Evolutionary conservation across 176 grass and related monocot genomes (phyloP), one percentile per base, ranked within the genome.

Genomic region (Eremochloa ophiuroides): DNA sequence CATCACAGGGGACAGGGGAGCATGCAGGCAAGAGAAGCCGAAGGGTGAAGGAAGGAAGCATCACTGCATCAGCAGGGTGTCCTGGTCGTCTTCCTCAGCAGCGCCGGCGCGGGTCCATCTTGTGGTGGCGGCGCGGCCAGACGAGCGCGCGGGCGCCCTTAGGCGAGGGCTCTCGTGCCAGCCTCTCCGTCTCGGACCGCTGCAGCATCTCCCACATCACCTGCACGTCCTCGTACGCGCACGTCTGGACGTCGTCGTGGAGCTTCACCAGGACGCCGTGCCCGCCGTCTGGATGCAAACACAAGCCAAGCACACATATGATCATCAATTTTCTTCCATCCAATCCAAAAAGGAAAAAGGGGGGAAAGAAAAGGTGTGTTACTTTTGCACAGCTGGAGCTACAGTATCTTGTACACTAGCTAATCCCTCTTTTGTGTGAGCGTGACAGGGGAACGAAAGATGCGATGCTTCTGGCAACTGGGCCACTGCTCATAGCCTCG

Each of bases 161-260:
- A 25, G 82, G 64, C 72, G 73, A 51, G 11, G 83, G 72, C 42
- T 34, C 73, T 66, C 65, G 22, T 28, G 80, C 28, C 66, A 78
- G 30, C 67, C 76, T 82, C 22, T 59, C 82, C 33, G 62, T 82
- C 74, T 91, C 83, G 35, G 90, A 80, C 5, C 72, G 73, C 62
- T 72, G 86, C 74, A 92, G 90, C 70, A 92, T 92, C 69, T 92
- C 90, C 90, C 90, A 92, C 90, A 92, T 92, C 63, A 88, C 90
- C 44, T 92, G 78, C 73, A 92, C 90, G 71, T 92, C 90, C 65
- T 86, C 62, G 83, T 88, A 92, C 69, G 79, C 74, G 69, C 90
- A 92, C 64, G 50, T 92, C 82, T 86, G 74, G 17, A 92, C 50
- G 64, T 88, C 90, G 62, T 86, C 71, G 70, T 88, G 86, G 25